phyloP scores from a whole-genome alignment of 2,329 filamentous ascomycete species.

The Talaromyces verruculosus region DNA sequence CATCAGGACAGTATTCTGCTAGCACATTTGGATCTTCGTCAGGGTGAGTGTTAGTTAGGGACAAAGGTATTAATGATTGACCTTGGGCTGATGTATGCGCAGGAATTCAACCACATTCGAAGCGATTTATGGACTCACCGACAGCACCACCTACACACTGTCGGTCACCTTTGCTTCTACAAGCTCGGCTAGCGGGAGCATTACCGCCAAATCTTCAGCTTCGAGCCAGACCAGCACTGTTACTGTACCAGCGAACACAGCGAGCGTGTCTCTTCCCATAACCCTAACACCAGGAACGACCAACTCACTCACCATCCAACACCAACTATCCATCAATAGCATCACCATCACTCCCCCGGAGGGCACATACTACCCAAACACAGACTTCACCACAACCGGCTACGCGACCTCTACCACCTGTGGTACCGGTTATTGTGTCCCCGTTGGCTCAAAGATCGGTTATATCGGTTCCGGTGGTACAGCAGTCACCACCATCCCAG shows the following conservation, averaged over 20 bases:
- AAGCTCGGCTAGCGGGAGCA: conserved; percentile 18
- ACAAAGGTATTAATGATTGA: not conserved
- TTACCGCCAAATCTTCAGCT: not conserved
- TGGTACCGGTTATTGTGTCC: conserved; percentile 42
- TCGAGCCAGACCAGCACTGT: conserved; percentile 5
- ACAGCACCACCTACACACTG: conserved; percentile 30
- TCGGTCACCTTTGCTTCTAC: conserved; percentile 25
- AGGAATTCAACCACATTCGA: conserved; percentile 14
- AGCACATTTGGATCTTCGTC: conserved; percentile 23
- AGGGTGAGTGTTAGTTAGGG: conserved; percentile 22
- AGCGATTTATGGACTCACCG: conserved; percentile 32
- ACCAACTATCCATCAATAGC: conserved; percentile 22
- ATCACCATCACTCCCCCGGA: conserved; percentile 28
- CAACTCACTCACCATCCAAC: conserved; percentile 31
- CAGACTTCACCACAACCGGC: conserved; percentile 40
- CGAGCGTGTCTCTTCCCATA: conserved; percentile 22
- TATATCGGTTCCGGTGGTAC: conserved; percentile 35
- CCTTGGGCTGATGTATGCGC: not conserved
- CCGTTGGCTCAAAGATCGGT: conserved; percentile 47
- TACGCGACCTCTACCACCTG: conserved; percentile 40
- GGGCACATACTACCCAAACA: conserved; percentile 44
- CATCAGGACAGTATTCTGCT: conserved; percentile 27
- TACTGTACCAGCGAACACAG: conserved; percentile 19
- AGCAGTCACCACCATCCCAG: conserved; percentile 40
- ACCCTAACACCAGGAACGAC: conserved; percentile 27